Base-by-base conservation (phyloP, 768 basidiomycete species). In the Mycena olivaceomarginata region DNA sequence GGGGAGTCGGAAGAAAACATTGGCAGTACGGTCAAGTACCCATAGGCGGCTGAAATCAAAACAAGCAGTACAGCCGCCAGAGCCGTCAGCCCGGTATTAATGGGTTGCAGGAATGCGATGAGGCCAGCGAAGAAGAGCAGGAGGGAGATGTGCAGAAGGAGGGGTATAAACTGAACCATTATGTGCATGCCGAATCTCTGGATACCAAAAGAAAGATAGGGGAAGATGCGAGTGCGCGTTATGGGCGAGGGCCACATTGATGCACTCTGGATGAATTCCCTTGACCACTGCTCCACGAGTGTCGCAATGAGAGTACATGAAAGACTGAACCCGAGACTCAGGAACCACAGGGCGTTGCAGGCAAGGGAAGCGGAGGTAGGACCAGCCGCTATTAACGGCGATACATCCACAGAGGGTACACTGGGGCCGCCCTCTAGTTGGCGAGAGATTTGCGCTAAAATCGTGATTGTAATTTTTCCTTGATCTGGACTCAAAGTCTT, bases 1-100 rank as follows among this genome's bases (percentile, higher is more conserved):
- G 67, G 56, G 13, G 67, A 56, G 67, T 69, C 67, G 37, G 67
- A 56, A 4, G 67, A 69, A 25, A 69, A 69, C 37, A 69, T 69
- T 2, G 67, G 67, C 22, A 57, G 40, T 12, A 57, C 53, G 16
- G 67, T 69, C 39, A 69, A 53, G 40, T 57, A 57, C 4, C 57
- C 18, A 48, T 68, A 68, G 20, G 51, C 46, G 37, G 20, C 37
- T 53, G 67, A 37, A 53, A 68, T 68, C 53, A n/a, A 69, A 4
- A 18, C 40, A 39, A 69, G 40, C 20, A 59, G 20, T 57, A 18
- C 39, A 37, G 18, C 39, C 37, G 53, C 40, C 51, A 59, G 16
- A 8, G 37, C 16, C 5, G 39, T 59, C 8, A 45, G 8, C 8
- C 8, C 43, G 8, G 43, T 13, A 45, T 45, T 45, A 13, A 45